Evolutionary conservation across 805 yeast genomes (phyloP).

Genomic region (Metschnikowia anglica): DNA sequence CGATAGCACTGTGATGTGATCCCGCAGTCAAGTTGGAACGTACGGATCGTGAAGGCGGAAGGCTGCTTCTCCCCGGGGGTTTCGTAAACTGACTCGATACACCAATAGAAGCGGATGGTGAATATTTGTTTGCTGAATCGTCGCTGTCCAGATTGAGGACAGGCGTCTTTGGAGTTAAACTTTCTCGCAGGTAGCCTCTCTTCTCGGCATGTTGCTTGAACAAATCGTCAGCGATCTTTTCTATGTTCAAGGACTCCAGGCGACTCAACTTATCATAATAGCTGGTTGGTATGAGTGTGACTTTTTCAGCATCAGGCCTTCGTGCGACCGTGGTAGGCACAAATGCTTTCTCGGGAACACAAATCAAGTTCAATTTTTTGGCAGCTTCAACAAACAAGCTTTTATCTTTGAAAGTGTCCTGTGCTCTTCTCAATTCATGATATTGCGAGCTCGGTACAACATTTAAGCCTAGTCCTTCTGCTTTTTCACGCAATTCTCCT

Average conservation of each 20-base stretch:
- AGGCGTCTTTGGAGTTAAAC: conserved; percentile 24
- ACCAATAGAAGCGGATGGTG: conserved; percentile 22
- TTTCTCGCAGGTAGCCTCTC: conserved; percentile 45
- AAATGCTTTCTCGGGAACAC: conserved; percentile 58
- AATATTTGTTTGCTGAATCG: conserved; percentile 25
- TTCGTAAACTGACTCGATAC: conserved; percentile 7
- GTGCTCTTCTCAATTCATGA: conserved; percentile 22
- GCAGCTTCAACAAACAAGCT: conserved; percentile 40
- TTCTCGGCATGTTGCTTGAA: conserved; percentile 46
- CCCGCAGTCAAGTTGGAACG: conserved; percentile 32
- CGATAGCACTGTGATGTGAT: conserved; percentile 27
- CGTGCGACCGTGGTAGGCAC: conserved; percentile 62
- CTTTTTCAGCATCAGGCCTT: conserved; percentile 53
- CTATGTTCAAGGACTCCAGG: conserved; percentile 43
- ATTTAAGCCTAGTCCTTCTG: conserved; percentile 42
- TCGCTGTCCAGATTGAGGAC: conserved; percentile 22
- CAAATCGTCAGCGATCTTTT: conserved; percentile 45
- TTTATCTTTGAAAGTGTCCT: conserved; percentile 19
- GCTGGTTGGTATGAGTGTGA: conserved; percentile 62
- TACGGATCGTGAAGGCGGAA: conserved; percentile 22
- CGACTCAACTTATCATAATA: conserved; percentile 60
- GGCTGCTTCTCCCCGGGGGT: conserved; percentile 1
- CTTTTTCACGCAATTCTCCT: conserved; percentile 27
- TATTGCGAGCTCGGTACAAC: conserved; percentile 35
- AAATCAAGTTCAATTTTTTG: conserved; percentile 45